Evolutionary conservation across 257 asterid genomes (phyloP).

Genomic region (Rhazya stricta): DNA sequence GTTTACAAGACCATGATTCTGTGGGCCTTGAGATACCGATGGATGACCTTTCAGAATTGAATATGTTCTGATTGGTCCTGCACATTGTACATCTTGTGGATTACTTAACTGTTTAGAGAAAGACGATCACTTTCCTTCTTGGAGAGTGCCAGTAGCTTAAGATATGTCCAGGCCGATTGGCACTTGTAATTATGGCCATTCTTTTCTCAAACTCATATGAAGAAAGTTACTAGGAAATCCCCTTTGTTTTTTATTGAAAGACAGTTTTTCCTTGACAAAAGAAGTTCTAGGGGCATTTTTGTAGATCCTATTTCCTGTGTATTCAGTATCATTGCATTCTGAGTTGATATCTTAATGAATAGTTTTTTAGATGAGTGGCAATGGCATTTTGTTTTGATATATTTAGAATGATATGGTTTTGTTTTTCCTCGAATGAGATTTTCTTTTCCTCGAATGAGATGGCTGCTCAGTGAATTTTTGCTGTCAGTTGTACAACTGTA

Average conservation of each 20-base stretch:
- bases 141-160: constrained; percentile 15
- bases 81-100: constrained; percentile 58
- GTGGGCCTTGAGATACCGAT: constrained; percentile 81
- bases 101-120: constrained; percentile 37
- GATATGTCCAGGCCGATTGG: constrained; percentile 41
- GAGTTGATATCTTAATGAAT: background rate
- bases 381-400: background rate
- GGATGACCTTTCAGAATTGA: constrained; percentile 77
- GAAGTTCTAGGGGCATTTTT: constrained; percentile 10
- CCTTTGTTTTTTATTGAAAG: constrained; percentile 19
- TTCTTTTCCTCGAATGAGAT: background rate
- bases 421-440: too few relatives aligned
- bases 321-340: background rate
- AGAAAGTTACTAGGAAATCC: constrained; percentile 21
- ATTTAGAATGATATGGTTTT: background rate
- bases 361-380: background rate
- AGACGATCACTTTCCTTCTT: constrained; percentile 15
- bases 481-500: background rate
- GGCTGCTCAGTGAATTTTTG: background rate
- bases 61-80: constrained; percentile 53
- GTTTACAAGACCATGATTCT: constrained; percentile 53
- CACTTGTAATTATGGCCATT: constrained; percentile 60
- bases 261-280: constrained; percentile 20
- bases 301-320: constrained; percentile 1
- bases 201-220: constrained; percentile 17